Percentiles rank a stretch among this genome's conserved stretches.
Conservation (phyloP, 495 filamentous ascomycete genomes). For the Hypoxylon subgilvum region DNA sequence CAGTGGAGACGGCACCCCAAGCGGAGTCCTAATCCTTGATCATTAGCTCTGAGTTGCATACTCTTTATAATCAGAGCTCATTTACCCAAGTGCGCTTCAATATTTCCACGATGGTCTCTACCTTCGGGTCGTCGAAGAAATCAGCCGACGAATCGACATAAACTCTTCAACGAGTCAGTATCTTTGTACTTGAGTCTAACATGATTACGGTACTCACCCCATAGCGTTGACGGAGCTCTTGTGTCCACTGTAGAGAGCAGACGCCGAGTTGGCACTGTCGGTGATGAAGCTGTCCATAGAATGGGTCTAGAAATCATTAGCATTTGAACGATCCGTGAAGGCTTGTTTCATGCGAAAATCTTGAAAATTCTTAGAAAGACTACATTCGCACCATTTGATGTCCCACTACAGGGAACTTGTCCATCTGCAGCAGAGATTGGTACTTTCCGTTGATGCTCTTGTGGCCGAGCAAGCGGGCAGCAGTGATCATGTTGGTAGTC, state of each 20-base stretch:
- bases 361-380: background rate
- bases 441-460: conserved; percentile 78
- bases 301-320: conserved; percentile 55
- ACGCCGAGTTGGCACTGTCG: conserved; percentile 77
- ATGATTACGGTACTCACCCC: conserved; percentile 50
- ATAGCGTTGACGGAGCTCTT: conserved; percentile 76
- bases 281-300: conserved; percentile 79
- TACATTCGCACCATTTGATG: conserved; percentile 62
- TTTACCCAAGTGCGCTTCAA: conserved; percentile 66
- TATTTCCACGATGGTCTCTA: conserved; percentile 77
- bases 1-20: conserved; percentile 66
- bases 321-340: conserved; percentile 5
- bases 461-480: conserved; percentile 75
- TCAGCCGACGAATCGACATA: conserved; percentile 71
- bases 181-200: background rate
- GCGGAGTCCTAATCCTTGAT: conserved; percentile 47
- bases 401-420: conserved; percentile 74
- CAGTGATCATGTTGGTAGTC: conserved; percentile 78
- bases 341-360: conserved; percentile 18
- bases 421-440: conserved; percentile 68
- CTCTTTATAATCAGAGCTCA: no score
- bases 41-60: no score
- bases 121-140: conserved; percentile 75
- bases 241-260: conserved; percentile 74
- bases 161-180: conserved; percentile 47